Base-by-base conservation (phyloP, 768 basidiomycete genomes). In the Cystobasidium ongulense region DNA sequence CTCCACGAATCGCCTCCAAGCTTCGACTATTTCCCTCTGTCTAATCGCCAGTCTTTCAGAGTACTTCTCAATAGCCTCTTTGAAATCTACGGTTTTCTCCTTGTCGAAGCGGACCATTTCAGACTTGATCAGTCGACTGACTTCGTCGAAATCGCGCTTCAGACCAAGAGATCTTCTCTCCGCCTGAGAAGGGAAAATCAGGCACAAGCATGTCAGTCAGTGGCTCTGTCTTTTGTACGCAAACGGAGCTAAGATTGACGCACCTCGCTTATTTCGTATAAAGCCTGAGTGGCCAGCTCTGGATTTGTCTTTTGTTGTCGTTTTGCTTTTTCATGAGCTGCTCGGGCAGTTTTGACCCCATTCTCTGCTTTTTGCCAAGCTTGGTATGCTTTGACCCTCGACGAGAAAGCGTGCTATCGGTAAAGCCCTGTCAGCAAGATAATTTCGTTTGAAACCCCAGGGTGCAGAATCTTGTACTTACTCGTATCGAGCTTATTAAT, bases 21-120 rank as follows among this genome's bases (percentile, higher is more conserved):
- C 74, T 18, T 59, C 33, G 11, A 72, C 59, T 21, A 79, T 74
- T 61, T 89, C 87, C 80, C 89, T 91, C 82, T 99, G 94, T 66
- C 88, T 84, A 2, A 84, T 81, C 62, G 94, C 89, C 89, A 95
- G 90, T 4, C 89, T 90, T 52, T 92, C 89, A 67, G 97, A 82
- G 81, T 92, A 93, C 1, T 85, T 85, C 80, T 91, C 89, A 76
- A 99, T 80, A 1, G 89, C 85, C 53, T 86, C 84, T 81, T 93
- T 94, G 81, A 98, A 96, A 80, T 98, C 95, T 61, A 91, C 90
- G 29, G 98, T 86, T 52, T 94, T 86, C 81, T 96, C 95, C 79
- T 88, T 86, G 82, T 99, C 95, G 79, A 98, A 97, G 52, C 95
- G 84, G 3, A 87, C 87, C 76, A 93, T 87, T 82, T 99, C 96